Percentiles rank a stretch among this genome's conserved stretches.
Conservation (phyloP, 768 basidiomycete genomes). For the Suillus bovinus region DNA sequence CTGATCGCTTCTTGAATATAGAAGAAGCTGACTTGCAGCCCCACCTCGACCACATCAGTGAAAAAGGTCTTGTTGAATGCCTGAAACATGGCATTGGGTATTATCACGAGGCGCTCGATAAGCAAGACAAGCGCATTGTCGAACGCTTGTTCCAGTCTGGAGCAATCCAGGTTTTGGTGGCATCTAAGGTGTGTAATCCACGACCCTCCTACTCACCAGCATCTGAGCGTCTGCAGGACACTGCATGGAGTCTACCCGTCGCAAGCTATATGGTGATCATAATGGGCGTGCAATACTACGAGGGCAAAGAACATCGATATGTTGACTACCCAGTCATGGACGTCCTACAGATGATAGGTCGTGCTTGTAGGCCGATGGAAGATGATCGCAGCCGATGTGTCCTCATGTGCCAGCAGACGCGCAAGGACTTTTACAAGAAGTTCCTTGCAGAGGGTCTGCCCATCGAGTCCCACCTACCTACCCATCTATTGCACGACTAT, state of each 20-base stretch:
- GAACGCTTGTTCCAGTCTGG: conserved; percentile 91
- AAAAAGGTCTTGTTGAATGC: conserved; percentile 73
- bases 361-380: conserved; percentile 88
- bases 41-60: conserved; percentile 83
- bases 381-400: conserved; percentile 93
- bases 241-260: conserved; percentile 93
- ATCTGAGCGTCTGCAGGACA: conserved; percentile 58
- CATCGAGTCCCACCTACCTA: conserved; percentile 93
- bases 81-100: conserved; percentile 91
- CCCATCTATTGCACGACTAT: conserved; percentile 91
- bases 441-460: conserved; percentile 97
- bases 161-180: conserved; percentile 92
- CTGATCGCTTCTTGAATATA: conserved; percentile 87
- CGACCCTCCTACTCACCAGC: not conserved
- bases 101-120: conserved; percentile 91
- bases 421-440: conserved; percentile 99
- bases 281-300: conserved; percentile 98
- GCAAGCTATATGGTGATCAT: conserved; percentile 98
- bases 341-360: conserved; percentile 98
- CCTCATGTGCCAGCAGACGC: conserved; percentile 95
- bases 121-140: conserved; percentile 93
- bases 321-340: conserved; percentile 98
- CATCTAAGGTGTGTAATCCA: conserved; percentile 70
- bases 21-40: conserved; percentile 80
- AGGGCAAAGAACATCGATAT: conserved; percentile 98